Evolutionary conservation across 345 rosid species (phyloP).

Genomic region (Citrus maxima): DNA sequence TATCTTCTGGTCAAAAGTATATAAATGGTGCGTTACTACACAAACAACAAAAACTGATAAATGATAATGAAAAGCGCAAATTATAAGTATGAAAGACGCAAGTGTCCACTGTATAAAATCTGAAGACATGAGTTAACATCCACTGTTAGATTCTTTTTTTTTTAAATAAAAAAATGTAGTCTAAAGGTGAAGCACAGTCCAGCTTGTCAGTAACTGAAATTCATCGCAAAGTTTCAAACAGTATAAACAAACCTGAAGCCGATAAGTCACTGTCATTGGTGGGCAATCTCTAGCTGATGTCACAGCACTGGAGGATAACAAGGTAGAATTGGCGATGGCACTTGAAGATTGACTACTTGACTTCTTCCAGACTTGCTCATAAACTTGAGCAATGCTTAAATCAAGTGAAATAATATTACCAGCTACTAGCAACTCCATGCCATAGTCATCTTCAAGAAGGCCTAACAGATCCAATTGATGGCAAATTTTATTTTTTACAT

Average conservation of each 20-base stretch:
- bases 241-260: constrained; percentile 80
- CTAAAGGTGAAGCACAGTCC: neutral
- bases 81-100: neutral
- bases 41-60: neutral
- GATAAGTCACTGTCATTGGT: constrained; percentile 94
- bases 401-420: constrained; percentile 98
- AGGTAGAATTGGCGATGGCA: constrained; percentile 49
- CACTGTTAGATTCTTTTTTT: neutral
- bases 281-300: constrained; percentile 71
- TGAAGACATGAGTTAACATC: neutral
- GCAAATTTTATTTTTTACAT: constrained; percentile 96
- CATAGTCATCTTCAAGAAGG: constrained; percentile 91
- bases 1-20: constrained; percentile 3
- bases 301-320: constrained; percentile 58
- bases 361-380: constrained; percentile 98
- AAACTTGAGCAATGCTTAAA: constrained; percentile 94
- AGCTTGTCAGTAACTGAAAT: neutral
- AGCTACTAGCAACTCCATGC: constrained; percentile 96
- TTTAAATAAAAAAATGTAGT: neutral
- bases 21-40: neutral
- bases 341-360: constrained; percentile 72
- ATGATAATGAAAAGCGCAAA: neutral
- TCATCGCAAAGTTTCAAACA: neutral
- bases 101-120: neutral
- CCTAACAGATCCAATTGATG: constrained; percentile 86